These are phyloP conservation scores for Gaeumannomyces sp. DNA, from an alignment of 2,329 filamentous ascomycete genomes.

Conservation along the genomic window DNA sequence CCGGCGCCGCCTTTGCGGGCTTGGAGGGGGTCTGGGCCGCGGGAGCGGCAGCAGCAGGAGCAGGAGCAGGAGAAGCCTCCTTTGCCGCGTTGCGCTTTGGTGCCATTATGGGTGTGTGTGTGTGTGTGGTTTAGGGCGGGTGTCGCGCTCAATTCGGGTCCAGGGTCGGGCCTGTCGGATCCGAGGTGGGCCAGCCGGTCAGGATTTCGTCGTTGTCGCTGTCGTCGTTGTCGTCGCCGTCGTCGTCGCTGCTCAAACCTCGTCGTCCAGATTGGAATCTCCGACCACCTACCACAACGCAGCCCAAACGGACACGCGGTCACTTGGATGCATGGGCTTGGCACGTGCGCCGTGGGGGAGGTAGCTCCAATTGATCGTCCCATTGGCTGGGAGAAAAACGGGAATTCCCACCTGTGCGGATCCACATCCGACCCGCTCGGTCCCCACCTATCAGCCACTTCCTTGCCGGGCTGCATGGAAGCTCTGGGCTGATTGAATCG, in stretches of 20 bases:
- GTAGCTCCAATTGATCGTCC: neutral
- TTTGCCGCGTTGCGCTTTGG: conserved; percentile 11
- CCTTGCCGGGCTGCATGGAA: neutral
- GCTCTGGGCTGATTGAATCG: no score
- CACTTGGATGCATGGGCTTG: conserved; percentile 7
- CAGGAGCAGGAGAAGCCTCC: neutral
- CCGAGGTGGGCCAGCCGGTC: neutral
- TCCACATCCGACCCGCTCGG: neutral
- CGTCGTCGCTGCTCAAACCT: neutral
- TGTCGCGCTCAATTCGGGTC: neutral
- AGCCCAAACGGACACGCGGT: conserved; percentile 11
- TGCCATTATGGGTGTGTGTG: conserved; percentile 9
- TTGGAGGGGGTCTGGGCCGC: neutral
- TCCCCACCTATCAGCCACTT: neutral
- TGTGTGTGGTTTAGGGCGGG: neutral
- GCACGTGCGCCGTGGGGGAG: neutral
- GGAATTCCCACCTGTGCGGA: neutral
- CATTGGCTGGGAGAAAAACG: neutral
- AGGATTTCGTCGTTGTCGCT: neutral
- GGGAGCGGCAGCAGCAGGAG: neutral
- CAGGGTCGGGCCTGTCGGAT: neutral
- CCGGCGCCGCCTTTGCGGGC: conserved; percentile 1
- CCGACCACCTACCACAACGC: neutral
- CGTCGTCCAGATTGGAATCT: neutral
- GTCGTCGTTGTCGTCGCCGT: conserved; percentile 3